phyloP scores from a whole-genome alignment of 768 basidiomycete species.

The Boletus rufocinnamomeus region DNA sequence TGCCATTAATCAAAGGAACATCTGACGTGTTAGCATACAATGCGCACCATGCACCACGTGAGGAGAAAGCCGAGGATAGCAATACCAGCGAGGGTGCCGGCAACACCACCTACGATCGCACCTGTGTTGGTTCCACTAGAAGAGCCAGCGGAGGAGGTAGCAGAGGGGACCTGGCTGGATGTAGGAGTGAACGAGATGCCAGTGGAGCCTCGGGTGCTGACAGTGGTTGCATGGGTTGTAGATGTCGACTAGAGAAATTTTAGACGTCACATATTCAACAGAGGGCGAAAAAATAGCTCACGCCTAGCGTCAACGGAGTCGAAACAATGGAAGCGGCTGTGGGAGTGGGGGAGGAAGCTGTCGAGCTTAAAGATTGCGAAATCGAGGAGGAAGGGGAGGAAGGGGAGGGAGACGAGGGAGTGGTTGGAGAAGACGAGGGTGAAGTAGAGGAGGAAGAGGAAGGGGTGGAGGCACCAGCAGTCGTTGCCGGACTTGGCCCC shows the following conservation, averaged over 20 bases:
- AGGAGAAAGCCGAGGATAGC: conserved; percentile 42
- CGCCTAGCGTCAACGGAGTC: conserved; percentile 8
- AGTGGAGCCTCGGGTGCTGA: background rate
- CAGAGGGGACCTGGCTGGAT: conserved; percentile 11
- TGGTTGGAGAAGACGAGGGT: conserved; percentile 1
- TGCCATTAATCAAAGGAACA: conserved; percentile 9
- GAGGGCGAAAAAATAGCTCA: conserved; percentile 16
- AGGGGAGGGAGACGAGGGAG: conserved; percentile 6
- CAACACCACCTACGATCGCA: conserved; percentile 43
- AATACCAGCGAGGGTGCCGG: conserved; percentile 47
- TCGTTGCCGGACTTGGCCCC: too few species aligned
- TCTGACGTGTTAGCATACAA: background rate
- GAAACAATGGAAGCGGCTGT: conserved; percentile 10
- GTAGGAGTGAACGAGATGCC: conserved; percentile 1
- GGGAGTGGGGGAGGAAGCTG: conserved; percentile 7
- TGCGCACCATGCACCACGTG: conserved; percentile 49
- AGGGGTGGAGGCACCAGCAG: conserved; percentile 21
- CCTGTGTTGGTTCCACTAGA: conserved; percentile 37
- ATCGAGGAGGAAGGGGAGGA: conserved; percentile 10
- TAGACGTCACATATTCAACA: background rate
- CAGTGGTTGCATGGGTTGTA: background rate
- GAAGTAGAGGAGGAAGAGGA: conserved; percentile 8
- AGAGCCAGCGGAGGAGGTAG: conserved; percentile 36
- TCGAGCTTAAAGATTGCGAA: conserved; percentile 1
- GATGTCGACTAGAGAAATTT: conserved; percentile 1